Percentiles rank a stretch among this genome's conserved stretches.
Conservation (phyloP, 2,329 filamentous ascomycete genomes). For the Aspergillus sp. region DNA sequence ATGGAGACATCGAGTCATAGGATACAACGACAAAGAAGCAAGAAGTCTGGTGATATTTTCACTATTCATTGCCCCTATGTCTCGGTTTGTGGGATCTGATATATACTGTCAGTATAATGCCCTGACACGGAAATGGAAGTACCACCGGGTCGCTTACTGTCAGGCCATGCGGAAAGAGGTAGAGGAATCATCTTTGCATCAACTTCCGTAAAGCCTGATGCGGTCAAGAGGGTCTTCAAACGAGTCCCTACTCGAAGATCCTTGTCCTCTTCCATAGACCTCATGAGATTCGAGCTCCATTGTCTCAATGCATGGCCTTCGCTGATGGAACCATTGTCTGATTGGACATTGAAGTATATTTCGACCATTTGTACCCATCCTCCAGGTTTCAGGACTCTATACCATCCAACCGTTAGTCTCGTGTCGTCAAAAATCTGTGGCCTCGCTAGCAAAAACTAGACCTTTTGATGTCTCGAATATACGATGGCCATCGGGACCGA, state of each 20-base stretch:
- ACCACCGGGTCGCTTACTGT: constrained; percentile 48
- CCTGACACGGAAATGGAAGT: background rate
- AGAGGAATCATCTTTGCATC: constrained; percentile 65
- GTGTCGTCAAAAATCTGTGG: background rate
- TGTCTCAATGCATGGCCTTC: constrained; percentile 62
- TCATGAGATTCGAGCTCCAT: constrained; percentile 67
- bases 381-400: constrained; percentile 60
- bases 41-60: constrained; percentile 40
- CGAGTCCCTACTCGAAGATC: constrained; percentile 65
- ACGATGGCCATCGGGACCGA: constrained; percentile 68
- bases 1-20: constrained; percentile 42
- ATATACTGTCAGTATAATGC: constrained; percentile 20
- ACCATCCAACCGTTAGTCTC: constrained; percentile 8
- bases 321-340: constrained; percentile 75
- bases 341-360: constrained; percentile 81
- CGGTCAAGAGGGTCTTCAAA: constrained; percentile 58
- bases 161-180: constrained; percentile 69
- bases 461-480: constrained; percentile 71
- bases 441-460: constrained; percentile 23
- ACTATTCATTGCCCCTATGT: constrained; percentile 43
- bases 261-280: constrained; percentile 62
- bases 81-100: constrained; percentile 41
- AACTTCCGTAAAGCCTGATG: constrained; percentile 67
- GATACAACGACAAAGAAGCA: constrained; percentile 44
- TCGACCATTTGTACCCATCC: constrained; percentile 92